Conservation (phyloP, 1,284 basidiomycete species). For the Ceratobasidium sp. region DNA sequence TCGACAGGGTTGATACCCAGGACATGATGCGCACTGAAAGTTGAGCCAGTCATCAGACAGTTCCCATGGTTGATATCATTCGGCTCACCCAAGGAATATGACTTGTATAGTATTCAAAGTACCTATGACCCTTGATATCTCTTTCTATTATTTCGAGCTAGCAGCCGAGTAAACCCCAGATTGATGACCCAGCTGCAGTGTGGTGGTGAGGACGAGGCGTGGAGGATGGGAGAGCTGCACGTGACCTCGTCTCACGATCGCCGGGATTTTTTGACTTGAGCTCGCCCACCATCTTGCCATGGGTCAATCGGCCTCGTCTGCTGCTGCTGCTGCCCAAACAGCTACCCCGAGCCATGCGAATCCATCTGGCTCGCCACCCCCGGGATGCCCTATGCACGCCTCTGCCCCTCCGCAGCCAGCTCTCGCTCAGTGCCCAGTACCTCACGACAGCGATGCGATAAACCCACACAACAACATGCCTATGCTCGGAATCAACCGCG, state of each 20-base stretch:
- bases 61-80: too few relatives aligned
- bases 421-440: conserved; percentile 56
- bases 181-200: neutral
- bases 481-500: conserved; percentile 69
- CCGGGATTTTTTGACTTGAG: neutral
- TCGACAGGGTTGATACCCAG: conserved; percentile 41
- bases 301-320: conserved; percentile 33
- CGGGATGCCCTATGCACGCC: conserved; percentile 41
- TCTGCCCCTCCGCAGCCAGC: conserved; percentile 23
- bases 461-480: conserved; percentile 93
- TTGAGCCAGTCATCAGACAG: too few relatives aligned
- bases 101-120: too few relatives aligned
- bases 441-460: conserved; percentile 56
- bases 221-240: conserved; percentile 6
- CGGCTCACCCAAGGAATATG: too few relatives aligned
- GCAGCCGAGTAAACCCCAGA: too few relatives aligned
- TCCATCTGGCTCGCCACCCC: conserved; percentile 33
- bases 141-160: too few relatives aligned
- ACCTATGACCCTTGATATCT: too few relatives aligned
- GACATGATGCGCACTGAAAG: neutral
- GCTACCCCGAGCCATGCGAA: conserved; percentile 17
- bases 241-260: conserved; percentile 15
- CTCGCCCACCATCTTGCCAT: conserved; percentile 9
- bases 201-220: neutral
- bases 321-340: neutral